A percentile compares a stretch with the other conserved stretches of the same genome.
These are phyloP conservation scores for Backusella mclennaniae DNA, from an alignment of 192 early-diverging fungal species.

Conservation along the genomic window DNA sequence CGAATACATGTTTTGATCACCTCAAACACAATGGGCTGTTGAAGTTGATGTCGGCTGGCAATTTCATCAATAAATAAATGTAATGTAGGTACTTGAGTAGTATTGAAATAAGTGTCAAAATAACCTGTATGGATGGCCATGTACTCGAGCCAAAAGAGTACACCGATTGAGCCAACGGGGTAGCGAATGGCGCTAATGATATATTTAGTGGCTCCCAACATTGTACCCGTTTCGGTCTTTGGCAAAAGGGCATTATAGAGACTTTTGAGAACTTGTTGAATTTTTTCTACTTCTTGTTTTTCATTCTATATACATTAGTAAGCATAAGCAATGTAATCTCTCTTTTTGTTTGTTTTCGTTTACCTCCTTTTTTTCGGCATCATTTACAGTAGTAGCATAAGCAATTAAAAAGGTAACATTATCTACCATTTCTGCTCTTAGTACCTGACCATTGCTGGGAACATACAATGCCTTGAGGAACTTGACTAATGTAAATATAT, in stretches of 20 bases:
- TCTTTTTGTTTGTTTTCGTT: background rate
- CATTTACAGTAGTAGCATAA: conserved; percentile 46
- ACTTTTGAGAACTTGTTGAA: background rate
- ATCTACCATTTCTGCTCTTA: conserved; percentile 54
- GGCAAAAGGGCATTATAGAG: background rate
- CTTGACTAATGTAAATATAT: conserved; percentile 29
- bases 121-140: conserved; percentile 61
- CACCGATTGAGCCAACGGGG: conserved; percentile 55
- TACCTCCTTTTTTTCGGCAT: conserved; percentile 33
- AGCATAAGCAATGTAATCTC: background rate
- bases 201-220: conserved; percentile 19
- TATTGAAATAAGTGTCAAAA: conserved; percentile 70
- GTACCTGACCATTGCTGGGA: conserved; percentile 39
- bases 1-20: conserved; percentile 59
- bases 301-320: background rate
- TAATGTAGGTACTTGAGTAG: conserved; percentile 56
- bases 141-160: conserved; percentile 64
- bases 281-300: background rate
- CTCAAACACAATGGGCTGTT: conserved; percentile 62
- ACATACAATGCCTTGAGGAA: conserved; percentile 50
- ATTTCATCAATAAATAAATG: conserved; percentile 76
- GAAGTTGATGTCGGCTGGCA: conserved; percentile 66
- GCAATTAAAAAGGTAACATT: conserved; percentile 52
- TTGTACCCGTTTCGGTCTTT: conserved; percentile 10
- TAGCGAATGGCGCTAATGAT: conserved; percentile 21